Base-by-base conservation (phyloP, 805 yeast species). In the Ogataea thermomethanolica region DNA sequence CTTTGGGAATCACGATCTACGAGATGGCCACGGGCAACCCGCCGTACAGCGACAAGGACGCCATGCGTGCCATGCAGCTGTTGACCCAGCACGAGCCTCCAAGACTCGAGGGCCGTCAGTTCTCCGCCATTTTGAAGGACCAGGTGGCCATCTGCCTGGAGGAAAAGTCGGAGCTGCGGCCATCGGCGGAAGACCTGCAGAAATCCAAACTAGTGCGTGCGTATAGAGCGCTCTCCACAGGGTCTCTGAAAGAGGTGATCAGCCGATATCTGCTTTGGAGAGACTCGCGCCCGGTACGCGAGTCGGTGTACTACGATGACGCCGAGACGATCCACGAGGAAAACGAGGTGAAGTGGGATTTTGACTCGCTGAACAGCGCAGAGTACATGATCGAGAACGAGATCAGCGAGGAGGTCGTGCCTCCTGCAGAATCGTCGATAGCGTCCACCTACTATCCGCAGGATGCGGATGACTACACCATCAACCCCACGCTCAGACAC, bases 21-120 rank as follows among this genome's bases (percentile, higher is more conserved):
- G 99, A 93, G 62, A 82, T 91, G 49, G 95, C 95, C 8, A 90
- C 98, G 0, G 98, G 99, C 0, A 88, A 87, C 53, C 99, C 99
- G 5, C 99, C 99, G 0, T 90, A 90, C 57, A 81, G 96, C 54
- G 97, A 93, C 46, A 85, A 86, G 50, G 99, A 91, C 55, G 96
- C 96, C 0, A 70, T 84, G 67, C 74, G 96, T 65, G 99, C 97
- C 1, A 85, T 93, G 89, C 90, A 88, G 56, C 67, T 93, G 62
- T 89, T 93, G 35, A 86, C 96, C 1, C 86, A 89, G 50, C 87
- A 86, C 50, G 86, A 90, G 39, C 99, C 99, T 5, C 95, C 99
- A 4, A 73, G 99, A 46, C 67, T 93, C 41, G 99, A 93, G 58
- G 98, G 98, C 7, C 69, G 90, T 37, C 86, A 81, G 44, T 88